A percentile compares a stretch with the other conserved stretches of the same genome.
phyloP scores from a whole-genome alignment of 495 filamentous ascomycete species.

The Tuber umbilicatum region DNA sequence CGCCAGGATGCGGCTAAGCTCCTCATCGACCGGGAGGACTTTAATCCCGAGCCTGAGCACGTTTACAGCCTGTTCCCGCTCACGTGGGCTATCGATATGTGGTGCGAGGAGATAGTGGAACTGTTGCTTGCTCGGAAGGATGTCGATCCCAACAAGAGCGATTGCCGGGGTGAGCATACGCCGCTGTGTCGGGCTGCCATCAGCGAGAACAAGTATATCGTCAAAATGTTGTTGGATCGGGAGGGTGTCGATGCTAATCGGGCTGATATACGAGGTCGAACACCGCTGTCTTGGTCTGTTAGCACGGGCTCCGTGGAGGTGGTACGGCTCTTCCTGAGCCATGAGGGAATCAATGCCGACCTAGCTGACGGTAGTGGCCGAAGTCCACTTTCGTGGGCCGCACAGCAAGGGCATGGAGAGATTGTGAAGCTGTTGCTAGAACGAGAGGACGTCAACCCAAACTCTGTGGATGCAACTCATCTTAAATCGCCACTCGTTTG shows the following conservation, averaged over 20 bases:
- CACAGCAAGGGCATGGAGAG: conserved; percentile 32
- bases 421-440: conserved; percentile 37
- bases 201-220: conserved; percentile 32
- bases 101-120: conserved; percentile 39
- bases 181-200: conserved; percentile 41
- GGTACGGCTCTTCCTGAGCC: not conserved
- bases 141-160: conserved; percentile 10
- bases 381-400: conserved; percentile 41
- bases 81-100: conserved; percentile 34
- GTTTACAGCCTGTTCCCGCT: conserved; percentile 12
- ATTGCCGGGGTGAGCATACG: conserved; percentile 13
- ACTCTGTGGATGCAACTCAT: conserved; percentile 28
- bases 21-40: not conserved
- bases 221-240: conserved; percentile 31
- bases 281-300: not conserved
- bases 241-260: conserved; percentile 10
- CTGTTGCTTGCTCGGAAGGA: conserved; percentile 23
- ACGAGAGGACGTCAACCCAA: conserved; percentile 19
- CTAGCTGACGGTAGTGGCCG: conserved; percentile 7
- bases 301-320: not conserved
- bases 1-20: not conserved
- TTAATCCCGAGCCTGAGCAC: not conserved
- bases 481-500: conserved; percentile 43
- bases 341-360: not conserved
- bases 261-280: not conserved